These are phyloP conservation scores for Paramecium sonneborni DNA, from an alignment of 73 alveolate species.

Conservation along the genomic window DNA sequence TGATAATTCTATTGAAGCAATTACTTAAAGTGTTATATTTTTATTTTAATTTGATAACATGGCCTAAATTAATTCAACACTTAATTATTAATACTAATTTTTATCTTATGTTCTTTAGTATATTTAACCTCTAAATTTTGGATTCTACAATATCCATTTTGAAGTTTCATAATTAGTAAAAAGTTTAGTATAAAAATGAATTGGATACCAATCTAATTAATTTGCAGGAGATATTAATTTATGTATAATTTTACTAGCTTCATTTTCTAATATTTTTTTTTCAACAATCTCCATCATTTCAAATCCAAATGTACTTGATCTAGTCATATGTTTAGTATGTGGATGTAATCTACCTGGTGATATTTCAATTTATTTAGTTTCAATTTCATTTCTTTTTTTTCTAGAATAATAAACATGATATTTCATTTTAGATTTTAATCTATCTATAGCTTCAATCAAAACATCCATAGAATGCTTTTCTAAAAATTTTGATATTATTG, in stretches of 20 bases:
- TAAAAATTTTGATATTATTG: not conserved
- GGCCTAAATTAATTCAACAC: not conserved
- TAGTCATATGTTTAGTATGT: not conserved
- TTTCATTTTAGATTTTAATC: not conserved
- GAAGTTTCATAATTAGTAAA: not conserved
- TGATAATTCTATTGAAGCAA: conserved; percentile 8
- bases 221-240: not conserved
- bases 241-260: not conserved
- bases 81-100: not conserved
- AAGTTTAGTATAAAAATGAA: not conserved
- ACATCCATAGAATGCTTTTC: not conserved
- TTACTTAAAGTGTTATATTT: not conserved
- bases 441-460: not conserved
- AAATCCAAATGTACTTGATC: conserved; percentile 5
- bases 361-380: not conserved
- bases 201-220: not conserved
- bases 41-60: not conserved
- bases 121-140: not conserved
- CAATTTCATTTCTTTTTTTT: not conserved
- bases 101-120: not conserved
- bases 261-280: conserved; percentile 30
- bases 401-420: not conserved
- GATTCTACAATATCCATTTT: not conserved
- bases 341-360: not conserved
- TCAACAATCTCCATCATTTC: not conserved